phyloP scores from a whole-genome alignment of 108 stramenopile species.

The Conticribra weissflogii region DNA sequence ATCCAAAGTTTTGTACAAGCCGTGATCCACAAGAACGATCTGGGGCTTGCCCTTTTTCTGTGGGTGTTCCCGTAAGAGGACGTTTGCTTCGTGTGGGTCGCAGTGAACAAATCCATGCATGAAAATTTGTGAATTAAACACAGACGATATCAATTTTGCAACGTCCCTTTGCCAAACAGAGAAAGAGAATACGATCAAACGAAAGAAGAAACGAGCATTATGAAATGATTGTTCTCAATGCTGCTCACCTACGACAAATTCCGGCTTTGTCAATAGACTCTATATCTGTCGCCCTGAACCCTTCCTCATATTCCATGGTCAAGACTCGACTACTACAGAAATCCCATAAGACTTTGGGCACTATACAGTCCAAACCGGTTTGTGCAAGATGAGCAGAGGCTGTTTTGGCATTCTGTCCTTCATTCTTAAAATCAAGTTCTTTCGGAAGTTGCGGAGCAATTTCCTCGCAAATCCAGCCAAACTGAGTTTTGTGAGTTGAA shows the following conservation, averaged over 20 bases:
- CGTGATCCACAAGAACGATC: slow-evolving; percentile 94
- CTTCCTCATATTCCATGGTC: slow-evolving; percentile 96
- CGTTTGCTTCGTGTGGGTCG: slow-evolving; percentile 95
- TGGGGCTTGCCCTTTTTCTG: slow-evolving; percentile 67
- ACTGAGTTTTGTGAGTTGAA: too few relatives aligned
- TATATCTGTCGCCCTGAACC: slow-evolving; percentile 83
- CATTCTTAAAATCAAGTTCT: slow-evolving; percentile 91
- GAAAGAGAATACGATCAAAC: background rate
- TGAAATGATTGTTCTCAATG: too few relatives aligned
- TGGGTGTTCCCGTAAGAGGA: slow-evolving; percentile 77
- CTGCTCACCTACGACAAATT: slow-evolving; percentile 51
- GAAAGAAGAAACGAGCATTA: slow-evolving; percentile 1
- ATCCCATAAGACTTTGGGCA: slow-evolving; percentile 79
- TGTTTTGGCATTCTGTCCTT: slow-evolving; percentile 84
- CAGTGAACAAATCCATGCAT: slow-evolving; percentile 81
- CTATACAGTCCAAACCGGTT: slow-evolving; percentile 67
- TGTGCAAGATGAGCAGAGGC: slow-evolving; percentile 54
- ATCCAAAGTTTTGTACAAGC: slow-evolving; percentile 82
- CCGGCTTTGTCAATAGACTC: slow-evolving; percentile 65
- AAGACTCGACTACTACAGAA: slow-evolving; percentile 76
- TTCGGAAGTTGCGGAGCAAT: slow-evolving; percentile 89
- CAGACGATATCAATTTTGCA: slow-evolving; percentile 74
- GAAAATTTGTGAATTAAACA: slow-evolving; percentile 85
- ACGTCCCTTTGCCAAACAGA: slow-evolving; percentile 59
- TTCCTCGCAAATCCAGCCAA: slow-evolving; percentile 95